Evolutionary conservation across 768 basidiomycete species (phyloP).

Genomic region (Gloeophyllum trabeum): DNA sequence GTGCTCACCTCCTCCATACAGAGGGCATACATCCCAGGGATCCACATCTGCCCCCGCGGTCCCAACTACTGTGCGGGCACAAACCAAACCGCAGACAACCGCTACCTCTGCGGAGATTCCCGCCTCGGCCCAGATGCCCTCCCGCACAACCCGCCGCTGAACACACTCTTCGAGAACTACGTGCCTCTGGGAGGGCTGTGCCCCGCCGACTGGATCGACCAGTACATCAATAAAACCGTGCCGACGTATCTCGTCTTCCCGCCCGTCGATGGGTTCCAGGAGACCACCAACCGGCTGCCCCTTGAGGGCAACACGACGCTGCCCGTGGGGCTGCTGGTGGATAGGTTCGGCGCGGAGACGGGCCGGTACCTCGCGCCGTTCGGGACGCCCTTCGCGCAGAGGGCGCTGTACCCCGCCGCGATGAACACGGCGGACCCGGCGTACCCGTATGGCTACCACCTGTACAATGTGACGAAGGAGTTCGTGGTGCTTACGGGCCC

Average conservation of each 20-base stretch:
- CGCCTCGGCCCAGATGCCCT: background rate
- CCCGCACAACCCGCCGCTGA: background rate
- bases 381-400: background rate
- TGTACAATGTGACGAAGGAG: slow-evolving; percentile 5
- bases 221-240: background rate
- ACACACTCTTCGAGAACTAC: background rate
- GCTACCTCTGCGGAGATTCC: background rate
- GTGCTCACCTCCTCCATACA: too few relatives aligned
- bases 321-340: background rate
- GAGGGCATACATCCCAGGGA: too few relatives aligned
- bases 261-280: background rate
- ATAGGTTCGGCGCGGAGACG: background rate
- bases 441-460: slow-evolving; percentile 3
- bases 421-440: slow-evolving; percentile 1
- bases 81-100: background rate
- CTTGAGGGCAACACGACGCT: background rate
- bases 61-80: background rate
- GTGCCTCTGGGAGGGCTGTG: background rate
- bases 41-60: too few relatives aligned
- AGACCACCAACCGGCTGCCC: background rate
- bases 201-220: background rate
- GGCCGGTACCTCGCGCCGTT: background rate
- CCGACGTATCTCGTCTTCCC: background rate
- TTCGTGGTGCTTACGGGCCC: slow-evolving; percentile 7
- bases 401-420: slow-evolving; percentile 2